phyloP scores from a whole-genome alignment of 2,329 filamentous ascomycete genomes.

The Colletotrichum nymphaeae region DNA sequence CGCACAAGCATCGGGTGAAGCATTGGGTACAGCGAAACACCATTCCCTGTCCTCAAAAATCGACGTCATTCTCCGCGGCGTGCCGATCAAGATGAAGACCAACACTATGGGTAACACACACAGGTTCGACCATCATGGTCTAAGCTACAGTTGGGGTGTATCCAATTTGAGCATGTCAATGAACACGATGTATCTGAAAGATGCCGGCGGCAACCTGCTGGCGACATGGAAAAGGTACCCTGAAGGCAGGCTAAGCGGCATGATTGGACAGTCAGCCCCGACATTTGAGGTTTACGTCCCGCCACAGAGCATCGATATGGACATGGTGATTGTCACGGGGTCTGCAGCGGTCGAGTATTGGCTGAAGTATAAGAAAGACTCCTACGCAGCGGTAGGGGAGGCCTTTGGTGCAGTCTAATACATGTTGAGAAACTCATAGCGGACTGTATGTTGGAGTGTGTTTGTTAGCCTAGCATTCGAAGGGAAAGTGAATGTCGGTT shows the following conservation, averaged over 20 bases:
- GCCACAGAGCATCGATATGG: conserved; percentile 29
- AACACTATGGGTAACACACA: conserved; percentile 6
- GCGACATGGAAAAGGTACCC: conserved; percentile 15
- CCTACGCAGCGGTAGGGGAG: not conserved
- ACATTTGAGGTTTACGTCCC: conserved; percentile 30
- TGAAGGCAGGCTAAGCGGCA: conserved; percentile 2
- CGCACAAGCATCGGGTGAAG: not conserved
- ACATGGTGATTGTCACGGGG: conserved; percentile 29
- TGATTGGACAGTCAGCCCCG: not conserved
- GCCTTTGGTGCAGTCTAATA: not conserved
- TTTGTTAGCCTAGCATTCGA: not conserved
- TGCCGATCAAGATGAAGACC: conserved; percentile 28
- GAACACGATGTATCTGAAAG: conserved; percentile 10
- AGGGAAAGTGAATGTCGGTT: too few species aligned
- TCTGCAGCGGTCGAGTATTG: conserved; percentile 17
- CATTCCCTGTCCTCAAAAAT: conserved; percentile 25
- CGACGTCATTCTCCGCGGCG: conserved; percentile 23
- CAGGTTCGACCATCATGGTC: conserved; percentile 5
- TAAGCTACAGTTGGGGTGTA: conserved; percentile 16
- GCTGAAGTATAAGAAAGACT: conserved; percentile 12
- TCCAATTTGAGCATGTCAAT: conserved; percentile 9
- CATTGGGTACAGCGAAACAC: conserved; percentile 1
- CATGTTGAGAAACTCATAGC: too few species aligned
- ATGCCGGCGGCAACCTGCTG: conserved; percentile 10
- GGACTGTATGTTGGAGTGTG: too few species aligned